phyloP scores from a whole-genome alignment of 2,329 filamentous ascomycete species.

The Rhynchosporium secalis region DNA sequence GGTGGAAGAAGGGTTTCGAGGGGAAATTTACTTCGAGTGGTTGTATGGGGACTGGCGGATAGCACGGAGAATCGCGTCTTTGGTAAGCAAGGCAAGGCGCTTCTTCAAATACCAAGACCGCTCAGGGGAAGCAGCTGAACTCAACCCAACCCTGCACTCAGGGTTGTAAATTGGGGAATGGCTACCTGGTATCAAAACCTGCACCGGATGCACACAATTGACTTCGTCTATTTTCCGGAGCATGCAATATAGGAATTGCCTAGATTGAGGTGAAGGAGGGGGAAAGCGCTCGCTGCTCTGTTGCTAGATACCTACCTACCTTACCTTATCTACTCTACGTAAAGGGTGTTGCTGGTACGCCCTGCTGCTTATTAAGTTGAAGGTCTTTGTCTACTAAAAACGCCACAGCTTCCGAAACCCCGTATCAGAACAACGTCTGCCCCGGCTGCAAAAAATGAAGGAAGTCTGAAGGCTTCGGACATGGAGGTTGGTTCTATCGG shows the following conservation, averaged over 20 bases:
- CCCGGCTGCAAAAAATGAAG: background rate
- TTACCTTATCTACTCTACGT: background rate
- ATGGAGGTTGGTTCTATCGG: background rate
- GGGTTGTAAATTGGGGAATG: background rate
- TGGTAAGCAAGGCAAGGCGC: constrained; percentile 7
- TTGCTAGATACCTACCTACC: background rate
- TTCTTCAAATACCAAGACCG: constrained; percentile 9
- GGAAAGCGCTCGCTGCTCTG: background rate
- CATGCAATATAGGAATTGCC: background rate
- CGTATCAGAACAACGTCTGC: constrained; percentile 8
- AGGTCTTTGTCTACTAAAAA: background rate
- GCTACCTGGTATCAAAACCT: background rate
- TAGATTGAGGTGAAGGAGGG: background rate
- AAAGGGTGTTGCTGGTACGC: background rate
- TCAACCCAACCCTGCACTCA: background rate
- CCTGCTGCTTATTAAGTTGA: constrained; percentile 6
- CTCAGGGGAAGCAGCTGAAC: constrained; percentile 3
- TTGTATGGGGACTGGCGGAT: constrained; percentile 12
- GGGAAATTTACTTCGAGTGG: constrained; percentile 11
- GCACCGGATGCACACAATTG: background rate
- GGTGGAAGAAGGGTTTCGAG: constrained; percentile 2
- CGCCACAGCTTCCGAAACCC: constrained; percentile 10
- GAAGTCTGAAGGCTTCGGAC: constrained; percentile 1
- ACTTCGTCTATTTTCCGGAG: background rate
- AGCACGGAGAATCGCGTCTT: constrained; percentile 3